Conservation (phyloP, 345 rosid genomes). For the Rhodamnia argentea region DNA sequence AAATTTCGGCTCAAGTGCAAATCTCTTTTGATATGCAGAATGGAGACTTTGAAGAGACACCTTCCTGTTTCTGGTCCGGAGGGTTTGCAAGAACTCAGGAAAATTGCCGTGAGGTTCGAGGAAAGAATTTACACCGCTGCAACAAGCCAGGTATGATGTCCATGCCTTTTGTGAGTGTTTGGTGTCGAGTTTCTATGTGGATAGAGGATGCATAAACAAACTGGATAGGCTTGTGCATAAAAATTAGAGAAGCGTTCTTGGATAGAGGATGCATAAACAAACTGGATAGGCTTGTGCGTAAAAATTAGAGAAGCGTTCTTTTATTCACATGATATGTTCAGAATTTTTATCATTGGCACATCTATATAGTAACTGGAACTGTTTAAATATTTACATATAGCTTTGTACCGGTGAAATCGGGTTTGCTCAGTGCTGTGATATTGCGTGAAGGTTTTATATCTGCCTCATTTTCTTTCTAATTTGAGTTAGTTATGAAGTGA, state of each 20-base stretch:
- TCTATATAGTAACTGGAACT: background rate
- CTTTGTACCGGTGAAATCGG: background rate
- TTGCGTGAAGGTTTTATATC: background rate
- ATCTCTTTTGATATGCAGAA: conserved; percentile 21
- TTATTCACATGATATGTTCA: background rate
- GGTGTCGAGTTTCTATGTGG: background rate
- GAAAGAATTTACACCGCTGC: conserved; percentile 66
- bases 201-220: background rate
- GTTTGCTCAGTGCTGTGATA: background rate
- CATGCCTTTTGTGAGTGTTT: background rate
- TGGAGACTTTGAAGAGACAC: conserved; percentile 52
- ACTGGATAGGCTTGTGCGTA: background rate
- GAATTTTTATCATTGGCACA: background rate
- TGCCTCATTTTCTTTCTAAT: background rate
- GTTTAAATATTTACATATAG: background rate
- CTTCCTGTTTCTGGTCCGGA: conserved; percentile 66
- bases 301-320: background rate
- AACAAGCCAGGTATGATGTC: conserved; percentile 39
- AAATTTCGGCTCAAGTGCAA: background rate
- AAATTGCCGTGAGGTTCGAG: conserved; percentile 74
- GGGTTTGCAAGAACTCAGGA: conserved; percentile 56
- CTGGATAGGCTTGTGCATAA: background rate
- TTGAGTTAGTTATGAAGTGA: background rate
- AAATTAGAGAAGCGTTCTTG: background rate
- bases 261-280: background rate